phyloP scores from a whole-genome alignment of 352 stramenopile genomes.

The Globisporangium nunn region DNA sequence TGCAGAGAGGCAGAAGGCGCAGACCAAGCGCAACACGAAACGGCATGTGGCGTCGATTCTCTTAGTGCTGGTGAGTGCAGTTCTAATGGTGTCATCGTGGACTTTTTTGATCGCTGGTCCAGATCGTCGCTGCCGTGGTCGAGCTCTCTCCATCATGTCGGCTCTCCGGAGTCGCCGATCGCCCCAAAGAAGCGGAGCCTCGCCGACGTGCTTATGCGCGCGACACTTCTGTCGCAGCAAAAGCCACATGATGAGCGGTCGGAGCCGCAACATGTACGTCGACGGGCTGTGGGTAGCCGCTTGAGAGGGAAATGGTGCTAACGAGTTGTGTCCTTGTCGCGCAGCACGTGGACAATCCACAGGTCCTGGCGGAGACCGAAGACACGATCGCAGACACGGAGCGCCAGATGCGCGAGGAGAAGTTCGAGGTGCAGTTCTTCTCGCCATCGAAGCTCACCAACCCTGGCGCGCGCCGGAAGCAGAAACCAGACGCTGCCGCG shows the following conservation, averaged over 20 bases:
- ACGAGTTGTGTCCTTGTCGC: background rate
- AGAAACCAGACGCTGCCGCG: conserved; percentile 16
- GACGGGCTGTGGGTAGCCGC: too few species aligned
- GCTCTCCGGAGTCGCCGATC: background rate
- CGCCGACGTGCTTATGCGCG: conserved; percentile 49
- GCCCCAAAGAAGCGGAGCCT: conserved; percentile 25
- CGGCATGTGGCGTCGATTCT: background rate
- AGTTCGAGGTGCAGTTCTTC: conserved; percentile 46
- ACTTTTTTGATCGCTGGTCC: background rate
- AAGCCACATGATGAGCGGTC: conserved; percentile 4
- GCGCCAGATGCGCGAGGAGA: conserved; percentile 46
- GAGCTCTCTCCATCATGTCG: conserved; percentile 4
- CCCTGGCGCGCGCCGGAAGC: conserved; percentile 3
- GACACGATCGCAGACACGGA: conserved; percentile 58
- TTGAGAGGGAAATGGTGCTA: background rate
- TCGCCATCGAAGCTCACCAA: conserved; percentile 34
- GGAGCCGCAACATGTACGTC: background rate
- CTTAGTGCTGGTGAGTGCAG: background rate
- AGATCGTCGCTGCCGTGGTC: conserved; percentile 6
- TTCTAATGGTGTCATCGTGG: background rate
- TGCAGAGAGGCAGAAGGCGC: conserved; percentile 1
- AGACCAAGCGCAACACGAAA: background rate
- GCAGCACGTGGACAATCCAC: conserved; percentile 5
- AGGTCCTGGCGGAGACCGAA: conserved; percentile 5
- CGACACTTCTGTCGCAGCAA: conserved; percentile 55